Percentiles rank a stretch among this genome's conserved stretches.
Conservation (phyloP, 2,329 filamentous ascomycete species). For the Diplocarpon rosae region DNA sequence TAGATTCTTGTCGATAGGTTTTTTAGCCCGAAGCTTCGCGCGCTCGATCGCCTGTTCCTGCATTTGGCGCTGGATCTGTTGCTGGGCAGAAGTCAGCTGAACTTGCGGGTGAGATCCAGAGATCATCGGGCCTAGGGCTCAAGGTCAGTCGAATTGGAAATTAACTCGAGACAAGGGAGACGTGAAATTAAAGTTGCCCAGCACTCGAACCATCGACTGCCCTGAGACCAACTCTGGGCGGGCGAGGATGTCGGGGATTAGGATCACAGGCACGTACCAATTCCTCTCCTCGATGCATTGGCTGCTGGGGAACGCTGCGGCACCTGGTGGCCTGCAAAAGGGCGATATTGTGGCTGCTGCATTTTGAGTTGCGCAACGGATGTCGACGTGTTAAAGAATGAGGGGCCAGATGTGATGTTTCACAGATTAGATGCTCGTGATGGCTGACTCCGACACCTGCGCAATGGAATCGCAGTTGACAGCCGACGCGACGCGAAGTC, state of each 20-base stretch:
- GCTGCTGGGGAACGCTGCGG: conserved; percentile 23
- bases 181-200: not conserved
- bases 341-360: conserved; percentile 24
- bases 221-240: not conserved
- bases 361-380: conserved; percentile 12
- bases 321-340: conserved; percentile 16
- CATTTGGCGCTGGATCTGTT: conserved; percentile 41
- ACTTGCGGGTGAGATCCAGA: conserved; percentile 23
- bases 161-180: not conserved
- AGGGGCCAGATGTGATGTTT: not conserved
- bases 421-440: not conserved
- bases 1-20: conserved; percentile 90
- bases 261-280: conserved; percentile 24
- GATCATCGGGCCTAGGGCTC: conserved; percentile 24
- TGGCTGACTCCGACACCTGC: not conserved
- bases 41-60: conserved; percentile 50
- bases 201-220: not conserved
- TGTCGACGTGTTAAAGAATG: not conserved
- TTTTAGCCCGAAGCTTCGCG: conserved; percentile 71
- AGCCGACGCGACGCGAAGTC: conserved; percentile 4
- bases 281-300: conserved; percentile 25
- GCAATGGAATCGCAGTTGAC: not conserved
- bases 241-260: conserved; percentile 3
- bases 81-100: conserved; percentile 43
- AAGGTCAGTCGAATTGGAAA: not conserved